Percentiles rank a stretch among this genome's conserved stretches.
Evolutionary conservation across 169 alveolate species (phyloP).

Genomic region (Plasmodium fragile): DNA sequence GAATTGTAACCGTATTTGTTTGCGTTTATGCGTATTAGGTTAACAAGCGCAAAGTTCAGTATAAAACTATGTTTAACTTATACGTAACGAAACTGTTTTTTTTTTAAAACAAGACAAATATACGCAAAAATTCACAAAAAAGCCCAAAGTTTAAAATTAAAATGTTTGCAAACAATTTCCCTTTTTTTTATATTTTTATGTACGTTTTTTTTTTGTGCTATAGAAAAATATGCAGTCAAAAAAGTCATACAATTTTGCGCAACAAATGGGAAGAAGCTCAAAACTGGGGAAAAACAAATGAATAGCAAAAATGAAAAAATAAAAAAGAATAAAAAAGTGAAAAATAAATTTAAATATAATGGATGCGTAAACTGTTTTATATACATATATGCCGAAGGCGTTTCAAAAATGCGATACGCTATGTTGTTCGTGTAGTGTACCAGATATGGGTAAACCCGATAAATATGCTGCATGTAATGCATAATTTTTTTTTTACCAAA

Average conservation of each 20-base stretch:
- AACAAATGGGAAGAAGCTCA: neutral
- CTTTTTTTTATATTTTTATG: slow-evolving; percentile 15
- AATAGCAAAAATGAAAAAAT: slow-evolving; percentile 3
- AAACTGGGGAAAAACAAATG: neutral
- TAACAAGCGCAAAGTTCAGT: neutral
- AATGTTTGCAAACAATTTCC: neutral
- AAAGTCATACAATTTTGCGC: slow-evolving; percentile 2
- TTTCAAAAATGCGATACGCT: neutral
- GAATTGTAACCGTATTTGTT: neutral
- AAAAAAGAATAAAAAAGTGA: neutral
- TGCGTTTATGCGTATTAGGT: neutral
- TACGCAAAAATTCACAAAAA: neutral
- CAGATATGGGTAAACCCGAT: neutral
- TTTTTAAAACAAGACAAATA: slow-evolving; percentile 23
- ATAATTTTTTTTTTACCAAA: too few species aligned
- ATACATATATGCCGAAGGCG: slow-evolving; percentile 1
- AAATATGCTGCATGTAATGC: neutral
- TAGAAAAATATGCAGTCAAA: neutral
- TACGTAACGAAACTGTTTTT: neutral
- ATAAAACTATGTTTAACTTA: slow-evolving; percentile 8
- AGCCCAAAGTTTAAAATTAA: neutral
- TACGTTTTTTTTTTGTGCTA: neutral
- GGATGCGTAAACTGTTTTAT: slow-evolving; percentile 1
- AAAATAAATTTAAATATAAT: slow-evolving; percentile 6
- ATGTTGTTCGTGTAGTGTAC: neutral